Percentiles rank a stretch among this genome's conserved stretches.
phyloP scores from a whole-genome alignment of 495 filamentous ascomycete species.

The Pseudoneurospora amorphoporcata region DNA sequence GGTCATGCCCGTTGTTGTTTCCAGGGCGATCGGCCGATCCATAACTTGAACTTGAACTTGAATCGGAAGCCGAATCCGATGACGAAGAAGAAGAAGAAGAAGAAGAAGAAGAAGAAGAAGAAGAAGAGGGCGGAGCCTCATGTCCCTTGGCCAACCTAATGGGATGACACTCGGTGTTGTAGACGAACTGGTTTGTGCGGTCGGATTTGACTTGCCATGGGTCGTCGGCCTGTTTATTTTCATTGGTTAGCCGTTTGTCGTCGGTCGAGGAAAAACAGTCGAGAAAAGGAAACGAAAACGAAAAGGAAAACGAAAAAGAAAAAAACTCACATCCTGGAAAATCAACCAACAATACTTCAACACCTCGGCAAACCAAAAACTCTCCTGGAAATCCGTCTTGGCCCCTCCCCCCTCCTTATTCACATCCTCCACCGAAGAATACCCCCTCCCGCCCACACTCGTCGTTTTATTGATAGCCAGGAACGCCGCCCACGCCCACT shows the following conservation, averaged over 20 bases:
- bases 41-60: background rate
- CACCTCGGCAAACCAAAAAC: conserved; percentile 85
- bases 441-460: conserved; percentile 59
- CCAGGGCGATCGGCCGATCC: background rate
- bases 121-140: background rate
- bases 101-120: background rate
- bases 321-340: conserved; percentile 16
- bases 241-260: too few species aligned
- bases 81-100: background rate
- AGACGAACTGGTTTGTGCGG: conserved; percentile 58
- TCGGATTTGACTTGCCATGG: conserved; percentile 54
- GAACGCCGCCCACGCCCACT: conserved; percentile 83
- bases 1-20: background rate
- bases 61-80: background rate
- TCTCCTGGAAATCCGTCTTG: conserved; percentile 66
- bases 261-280: too few species aligned
- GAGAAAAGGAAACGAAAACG: too few species aligned
- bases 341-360: conserved; percentile 78
- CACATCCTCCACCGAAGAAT: conserved; percentile 55
- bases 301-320: too few species aligned
- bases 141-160: conserved; percentile 38
- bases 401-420: conserved; percentile 50
- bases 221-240: conserved; percentile 33
- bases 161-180: conserved; percentile 81
- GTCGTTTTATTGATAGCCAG: conserved; percentile 55